phyloP scores from a whole-genome alignment of 768 basidiomycete genomes.

The Termitomyces sp. region DNA sequence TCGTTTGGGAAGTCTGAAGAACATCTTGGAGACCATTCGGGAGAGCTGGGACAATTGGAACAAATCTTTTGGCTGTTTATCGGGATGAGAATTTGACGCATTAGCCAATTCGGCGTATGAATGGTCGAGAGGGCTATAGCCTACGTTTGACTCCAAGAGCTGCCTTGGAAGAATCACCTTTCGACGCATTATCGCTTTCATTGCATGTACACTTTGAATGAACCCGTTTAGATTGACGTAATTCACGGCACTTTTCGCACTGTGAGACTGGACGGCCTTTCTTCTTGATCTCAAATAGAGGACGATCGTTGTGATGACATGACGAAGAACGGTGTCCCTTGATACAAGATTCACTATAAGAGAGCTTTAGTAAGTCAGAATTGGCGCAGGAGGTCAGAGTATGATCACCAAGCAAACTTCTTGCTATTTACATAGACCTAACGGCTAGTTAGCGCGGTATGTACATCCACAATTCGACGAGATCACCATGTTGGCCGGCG shows the following conservation, averaged over 20 bases:
- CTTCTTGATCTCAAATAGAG: slow-evolving; percentile 90
- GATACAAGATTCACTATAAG: slow-evolving; percentile 79
- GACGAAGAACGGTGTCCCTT: slow-evolving; percentile 91
- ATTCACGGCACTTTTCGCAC: slow-evolving; percentile 78
- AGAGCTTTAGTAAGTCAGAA: slow-evolving; percentile 2
- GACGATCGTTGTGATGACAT: slow-evolving; percentile 81
- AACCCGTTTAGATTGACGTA: slow-evolving; percentile 72
- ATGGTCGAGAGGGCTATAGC: slow-evolving; percentile 1
- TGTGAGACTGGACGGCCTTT: slow-evolving; percentile 91
- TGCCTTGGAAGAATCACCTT: slow-evolving; percentile 22
- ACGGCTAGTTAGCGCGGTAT: neutral
- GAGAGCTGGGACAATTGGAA: slow-evolving; percentile 64
- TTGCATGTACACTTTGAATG: slow-evolving; percentile 81
- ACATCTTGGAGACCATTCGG: slow-evolving; percentile 71
- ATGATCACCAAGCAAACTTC: slow-evolving; percentile 68
- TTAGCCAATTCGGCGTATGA: neutral
- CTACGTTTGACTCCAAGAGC: slow-evolving; percentile 36
- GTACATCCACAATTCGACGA: neutral
- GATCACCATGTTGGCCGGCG: slow-evolving; percentile 9
- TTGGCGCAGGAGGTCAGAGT: neutral
- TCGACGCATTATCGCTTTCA: slow-evolving; percentile 27
- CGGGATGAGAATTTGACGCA: neutral
- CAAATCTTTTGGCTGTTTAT: slow-evolving; percentile 52
- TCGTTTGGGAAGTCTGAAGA: slow-evolving; percentile 23
- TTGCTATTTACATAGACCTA: slow-evolving; percentile 73